Conservation (phyloP, 2,329 filamentous ascomycete species). For the Ceratocystis destructans region DNA sequence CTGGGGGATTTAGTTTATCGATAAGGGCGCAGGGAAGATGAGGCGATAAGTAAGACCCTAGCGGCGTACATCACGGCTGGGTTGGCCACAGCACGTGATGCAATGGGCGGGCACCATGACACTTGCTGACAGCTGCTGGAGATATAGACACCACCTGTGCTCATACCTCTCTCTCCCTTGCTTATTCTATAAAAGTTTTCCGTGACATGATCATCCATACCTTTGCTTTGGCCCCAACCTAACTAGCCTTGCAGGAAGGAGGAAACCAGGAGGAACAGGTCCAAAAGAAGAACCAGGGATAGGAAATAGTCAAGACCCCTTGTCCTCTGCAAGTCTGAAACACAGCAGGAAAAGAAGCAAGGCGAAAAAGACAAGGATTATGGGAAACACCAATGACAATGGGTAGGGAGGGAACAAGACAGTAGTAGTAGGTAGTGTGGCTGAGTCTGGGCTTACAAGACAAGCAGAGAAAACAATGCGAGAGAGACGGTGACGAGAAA, state of each 20-base stretch:
- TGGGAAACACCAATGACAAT: not conserved
- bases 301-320: not conserved
- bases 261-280: not conserved
- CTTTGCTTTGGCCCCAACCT: no score
- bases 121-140: not conserved
- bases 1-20: conserved; percentile 1
- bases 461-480: not conserved
- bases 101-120: not conserved
- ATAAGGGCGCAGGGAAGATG: not conserved
- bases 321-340: conserved; percentile 4
- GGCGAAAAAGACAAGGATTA: not conserved
- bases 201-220: no score
- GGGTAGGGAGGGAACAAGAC: not conserved
- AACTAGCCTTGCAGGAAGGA: not conserved
- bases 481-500: not conserved
- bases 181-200: no score
- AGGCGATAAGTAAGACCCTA: not conserved
- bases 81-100: not conserved
- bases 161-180: not conserved
- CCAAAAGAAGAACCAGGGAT: not conserved
- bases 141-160: not conserved
- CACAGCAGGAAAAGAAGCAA: conserved; percentile 1
- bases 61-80: no score
- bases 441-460: not conserved
- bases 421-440: not conserved